Evolutionary conservation across 148 eudicot genomes (phyloP), one percentile per base, ranked within the genome.

Genomic region (Diospyros lotus): DNA sequence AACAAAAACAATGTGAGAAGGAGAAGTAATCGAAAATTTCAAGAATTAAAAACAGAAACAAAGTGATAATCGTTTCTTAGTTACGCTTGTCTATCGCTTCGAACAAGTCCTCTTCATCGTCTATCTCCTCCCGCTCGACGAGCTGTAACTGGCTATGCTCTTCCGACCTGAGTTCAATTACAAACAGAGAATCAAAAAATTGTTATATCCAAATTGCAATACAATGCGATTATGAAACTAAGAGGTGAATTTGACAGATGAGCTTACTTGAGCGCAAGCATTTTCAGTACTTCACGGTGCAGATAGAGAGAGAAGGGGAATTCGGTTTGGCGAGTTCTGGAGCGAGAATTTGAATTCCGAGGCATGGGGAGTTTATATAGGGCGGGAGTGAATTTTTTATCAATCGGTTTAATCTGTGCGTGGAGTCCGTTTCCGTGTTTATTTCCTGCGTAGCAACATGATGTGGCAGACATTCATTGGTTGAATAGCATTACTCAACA

Each of bases 41-140:
- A 41, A 9, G 51, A n/a, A 3, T 28, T 4, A 17, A 44, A 42
- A n/a, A 18, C 12, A 51, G 66, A 79, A 58, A 41, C 46, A 71
- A 69, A 69, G n/a, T 18, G 44, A 66, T 12, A 42, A 28, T 13
- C 10, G 65, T 54, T 8, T 6, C 14, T 2, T n/a, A 45, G 2
- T 78, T 83, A 91, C 97, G 68, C 72, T 91, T 91, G 70, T 93
- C 98, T 40, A 93, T 91, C 2, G 91, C 92, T 82, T 93, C 98
- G 38, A 93, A 89, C 82, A 93, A 72, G 66, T 93, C 96, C 18
- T 93, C 98, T 74, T 93, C 98, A 48, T 90, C 97, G 6, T 93
- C 98, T 79, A 91, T 76, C 62, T 93, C 98, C 56, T 93, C 97
- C 78, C 97, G 79, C 73, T 91, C 89, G 54, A 93, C 87, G 56